Conservation (phyloP, 352 stramenopile species). For the Thraustochytrium sp. region DNA sequence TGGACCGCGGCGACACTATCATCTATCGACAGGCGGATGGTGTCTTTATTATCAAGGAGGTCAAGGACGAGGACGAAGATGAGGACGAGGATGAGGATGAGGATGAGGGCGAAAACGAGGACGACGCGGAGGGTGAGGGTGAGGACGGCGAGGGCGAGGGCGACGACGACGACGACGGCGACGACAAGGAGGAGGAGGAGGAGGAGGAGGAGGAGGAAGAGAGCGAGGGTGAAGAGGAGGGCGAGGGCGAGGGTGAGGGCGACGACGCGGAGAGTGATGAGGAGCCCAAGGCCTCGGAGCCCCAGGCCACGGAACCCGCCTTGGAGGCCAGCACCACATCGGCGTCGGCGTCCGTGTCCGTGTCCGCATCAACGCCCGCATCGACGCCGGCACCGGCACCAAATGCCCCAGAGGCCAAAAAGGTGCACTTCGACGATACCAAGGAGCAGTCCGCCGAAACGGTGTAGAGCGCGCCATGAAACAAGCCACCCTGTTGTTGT, state of each 20-base stretch:
- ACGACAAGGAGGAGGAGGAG: not conserved
- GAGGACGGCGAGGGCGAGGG: constrained; percentile 7
- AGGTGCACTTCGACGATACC: no score
- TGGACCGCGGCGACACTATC: constrained; percentile 59
- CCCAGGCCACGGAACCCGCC: no score
- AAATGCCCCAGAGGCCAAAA: no score
- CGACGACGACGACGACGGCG: not conserved
- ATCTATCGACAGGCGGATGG: constrained; percentile 50
- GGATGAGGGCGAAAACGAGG: constrained; percentile 50
- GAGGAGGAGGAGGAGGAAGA: not conserved
- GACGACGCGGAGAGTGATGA: not conserved
- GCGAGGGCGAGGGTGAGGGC: not conserved
- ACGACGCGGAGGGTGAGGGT: not conserved
- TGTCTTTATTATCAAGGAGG: constrained; percentile 9
- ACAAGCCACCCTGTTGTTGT: no score
- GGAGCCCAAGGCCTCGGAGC: no score
- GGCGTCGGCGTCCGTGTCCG: no score
- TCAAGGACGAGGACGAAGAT: constrained; percentile 44
- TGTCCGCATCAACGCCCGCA: no score
- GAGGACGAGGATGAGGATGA: constrained; percentile 60
- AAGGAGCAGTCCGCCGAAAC: no score
- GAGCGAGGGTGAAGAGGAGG: not conserved
- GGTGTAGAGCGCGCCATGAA: no score
- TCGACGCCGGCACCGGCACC: no score
- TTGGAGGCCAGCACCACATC: no score